phyloP scores from a whole-genome alignment of 768 basidiomycete species.

The Baorangia bicolor region DNA sequence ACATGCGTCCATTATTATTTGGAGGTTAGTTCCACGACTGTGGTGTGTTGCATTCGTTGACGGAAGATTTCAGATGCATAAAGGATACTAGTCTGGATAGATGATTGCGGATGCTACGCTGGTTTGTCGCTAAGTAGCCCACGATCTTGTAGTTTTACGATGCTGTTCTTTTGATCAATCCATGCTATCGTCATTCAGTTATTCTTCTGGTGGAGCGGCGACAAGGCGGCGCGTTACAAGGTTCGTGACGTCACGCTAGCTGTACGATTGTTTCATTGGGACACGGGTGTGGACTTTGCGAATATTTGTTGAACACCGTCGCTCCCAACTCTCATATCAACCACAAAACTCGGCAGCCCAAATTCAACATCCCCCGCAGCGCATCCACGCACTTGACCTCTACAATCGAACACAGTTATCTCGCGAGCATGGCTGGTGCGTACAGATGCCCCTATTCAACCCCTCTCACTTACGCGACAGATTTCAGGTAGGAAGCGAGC shows the following conservation, averaged over 20 bases:
- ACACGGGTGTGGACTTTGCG: constrained; percentile 21
- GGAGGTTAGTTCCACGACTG: constrained; percentile 17
- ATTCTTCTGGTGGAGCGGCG: background rate
- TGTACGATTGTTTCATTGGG: constrained; percentile 7
- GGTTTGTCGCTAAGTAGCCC: constrained; percentile 27
- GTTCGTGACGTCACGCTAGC: constrained; percentile 36
- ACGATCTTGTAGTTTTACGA: constrained; percentile 28
- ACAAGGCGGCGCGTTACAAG: constrained; percentile 17
- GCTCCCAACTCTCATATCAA: constrained; percentile 12
- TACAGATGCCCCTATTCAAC: constrained; percentile 12
- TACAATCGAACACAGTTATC: background rate
- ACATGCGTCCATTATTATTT: constrained; percentile 14
- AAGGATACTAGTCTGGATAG: constrained; percentile 13
- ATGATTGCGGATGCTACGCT: constrained; percentile 5
- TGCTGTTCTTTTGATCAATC: constrained; percentile 29
- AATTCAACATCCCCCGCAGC: background rate
- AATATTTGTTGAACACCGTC: constrained; percentile 21
- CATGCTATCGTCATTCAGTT: constrained; percentile 1
- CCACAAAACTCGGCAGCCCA: background rate
- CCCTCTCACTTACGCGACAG: background rate
- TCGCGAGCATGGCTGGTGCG: constrained; percentile 32
- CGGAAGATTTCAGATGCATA: constrained; percentile 1
- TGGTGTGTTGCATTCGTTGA: constrained; percentile 5
- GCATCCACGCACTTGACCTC: background rate
- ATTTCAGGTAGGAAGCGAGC: constrained; percentile 45